A percentile compares a stretch with the other conserved stretches of the same genome.
phyloP scores from a whole-genome alignment of 2,329 filamentous ascomycete genomes.

The Fusarium devonianum region DNA sequence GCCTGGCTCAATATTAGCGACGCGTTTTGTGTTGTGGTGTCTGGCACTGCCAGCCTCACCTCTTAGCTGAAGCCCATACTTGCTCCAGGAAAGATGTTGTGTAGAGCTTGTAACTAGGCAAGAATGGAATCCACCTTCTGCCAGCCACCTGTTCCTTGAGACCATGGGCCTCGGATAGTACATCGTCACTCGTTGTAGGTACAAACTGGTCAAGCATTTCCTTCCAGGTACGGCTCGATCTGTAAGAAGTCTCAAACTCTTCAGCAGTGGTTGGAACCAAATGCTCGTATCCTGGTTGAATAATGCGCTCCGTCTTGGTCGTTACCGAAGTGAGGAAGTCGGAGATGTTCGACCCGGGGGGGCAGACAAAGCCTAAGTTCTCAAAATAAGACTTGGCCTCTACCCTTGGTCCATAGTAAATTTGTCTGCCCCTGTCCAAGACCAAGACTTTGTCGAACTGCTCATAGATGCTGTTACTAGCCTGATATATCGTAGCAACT shows the following conservation, averaged over 20 bases:
- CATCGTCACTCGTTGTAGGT: too few species aligned
- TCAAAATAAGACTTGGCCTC: slow-evolving; percentile 71
- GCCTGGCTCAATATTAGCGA: neutral
- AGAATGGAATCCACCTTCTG: too few species aligned
- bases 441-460: slow-evolving; percentile 77
- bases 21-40: too few species aligned
- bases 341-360: slow-evolving; percentile 63
- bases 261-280: slow-evolving; percentile 67
- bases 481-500: slow-evolving; percentile 72
- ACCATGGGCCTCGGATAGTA: too few species aligned
- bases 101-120: too few species aligned
- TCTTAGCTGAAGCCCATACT: too few species aligned
- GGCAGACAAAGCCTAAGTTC: slow-evolving; percentile 66
- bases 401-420: slow-evolving; percentile 69
- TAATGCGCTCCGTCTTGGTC: slow-evolving; percentile 67
- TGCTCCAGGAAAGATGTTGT: too few species aligned
- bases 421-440: slow-evolving; percentile 70
- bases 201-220: slow-evolving; percentile 49
- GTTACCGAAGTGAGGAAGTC: slow-evolving; percentile 75
- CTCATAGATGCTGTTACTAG: slow-evolving; percentile 67
- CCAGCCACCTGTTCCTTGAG: too few species aligned
- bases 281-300: slow-evolving; percentile 63
- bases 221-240: slow-evolving; percentile 30
- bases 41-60: too few species aligned
- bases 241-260: slow-evolving; percentile 60